Evolutionary conservation across 2,329 filamentous ascomycete species (phyloP), one percentile per base, ranked within the genome.

Genomic region (Gnomoniopsis smithogilvyi): DNA sequence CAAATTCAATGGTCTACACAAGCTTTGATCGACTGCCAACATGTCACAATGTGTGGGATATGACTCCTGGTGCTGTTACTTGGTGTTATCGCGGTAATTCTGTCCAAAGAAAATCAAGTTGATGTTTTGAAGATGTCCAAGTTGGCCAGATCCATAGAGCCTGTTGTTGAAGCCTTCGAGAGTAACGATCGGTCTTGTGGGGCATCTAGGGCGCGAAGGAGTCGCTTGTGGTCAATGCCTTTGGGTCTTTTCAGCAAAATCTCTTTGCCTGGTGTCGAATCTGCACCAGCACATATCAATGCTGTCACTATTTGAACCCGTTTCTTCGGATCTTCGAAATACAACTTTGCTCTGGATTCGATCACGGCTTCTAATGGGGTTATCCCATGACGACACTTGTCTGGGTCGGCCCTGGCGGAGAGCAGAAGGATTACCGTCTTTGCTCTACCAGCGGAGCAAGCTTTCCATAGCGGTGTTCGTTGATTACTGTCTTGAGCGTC

Each of bases 401-500:
- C 51, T 4, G 59, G 54, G 33, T 61, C 33, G 11, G 59, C 59
- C n/a, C 55, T 26, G 0, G 59, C 59, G 3, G 10, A n/a, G 14
- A 61, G 54, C n/a, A 61, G 26, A 11, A 61, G 55, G 2, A 17
- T 43, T 4, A 51, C 55, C 21, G 43, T 58, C 38, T 22, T 58
- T 2, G 38, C 50, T 6, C 38, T 22, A 11, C 59, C 59, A 11
- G 48, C 36, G 2, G n/a, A n/a, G 38, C 59, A 61, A 2, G 59
- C 59, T 6, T 33, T 30, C 21, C 50, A 61, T 6, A 61, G 55
- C 0, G 59, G 46, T 6, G 59, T 61, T 33, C 30, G 49, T 38
- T 46, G 46, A 33, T 47, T 36, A 11, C 30, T 46, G 21, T 61
- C 55, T 15, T 58, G 59, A 3, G 59, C 59, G 51, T 61, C 19